Evolutionary conservation across 306 rosid species (phyloP).

Genomic region (Echinosophora koreensis): DNA sequence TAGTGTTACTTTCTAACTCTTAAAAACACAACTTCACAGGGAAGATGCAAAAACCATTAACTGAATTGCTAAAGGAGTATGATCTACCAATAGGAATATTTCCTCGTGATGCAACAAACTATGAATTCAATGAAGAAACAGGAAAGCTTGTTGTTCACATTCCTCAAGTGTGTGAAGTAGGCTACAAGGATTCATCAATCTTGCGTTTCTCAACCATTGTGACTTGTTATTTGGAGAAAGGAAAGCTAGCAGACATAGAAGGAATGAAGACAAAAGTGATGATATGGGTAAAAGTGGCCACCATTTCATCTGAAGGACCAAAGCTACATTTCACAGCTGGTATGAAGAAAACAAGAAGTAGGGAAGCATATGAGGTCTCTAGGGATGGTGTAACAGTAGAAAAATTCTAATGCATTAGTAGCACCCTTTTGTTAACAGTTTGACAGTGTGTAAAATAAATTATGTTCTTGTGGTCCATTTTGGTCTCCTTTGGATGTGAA

Average conservation of each 20-base stretch:
- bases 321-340: slow-evolving; percentile 89
- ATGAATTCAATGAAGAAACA: slow-evolving; percentile 86
- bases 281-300: slow-evolving; percentile 88
- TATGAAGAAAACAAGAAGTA: slow-evolving; percentile 87
- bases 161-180: slow-evolving; percentile 82
- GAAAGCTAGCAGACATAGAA: slow-evolving; percentile 84
- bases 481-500: slow-evolving; percentile 30
- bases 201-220: slow-evolving; percentile 78
- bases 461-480: slow-evolving; percentile 36
- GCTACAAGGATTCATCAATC: slow-evolving; percentile 85
- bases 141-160: slow-evolving; percentile 77
- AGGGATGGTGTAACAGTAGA: slow-evolving; percentile 83
- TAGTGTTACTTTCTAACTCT: slow-evolving; percentile 12
- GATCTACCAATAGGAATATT: slow-evolving; percentile 85
- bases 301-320: slow-evolving; percentile 75
- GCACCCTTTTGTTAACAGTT: slow-evolving; percentile 10
- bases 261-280: slow-evolving; percentile 95
- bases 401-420: slow-evolving; percentile 60
- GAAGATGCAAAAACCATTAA: slow-evolving; percentile 90
- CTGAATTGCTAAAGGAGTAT: slow-evolving; percentile 82
- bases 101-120: slow-evolving; percentile 94
- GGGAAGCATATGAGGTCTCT: slow-evolving; percentile 84
- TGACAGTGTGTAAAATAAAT: slow-evolving; percentile 23
- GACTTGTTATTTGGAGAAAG: slow-evolving; percentile 87
- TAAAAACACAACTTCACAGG: slow-evolving; percentile 54